phyloP scores from a whole-genome alignment of 148 eudicot genomes.

The Vaccinium corymbosum region DNA sequence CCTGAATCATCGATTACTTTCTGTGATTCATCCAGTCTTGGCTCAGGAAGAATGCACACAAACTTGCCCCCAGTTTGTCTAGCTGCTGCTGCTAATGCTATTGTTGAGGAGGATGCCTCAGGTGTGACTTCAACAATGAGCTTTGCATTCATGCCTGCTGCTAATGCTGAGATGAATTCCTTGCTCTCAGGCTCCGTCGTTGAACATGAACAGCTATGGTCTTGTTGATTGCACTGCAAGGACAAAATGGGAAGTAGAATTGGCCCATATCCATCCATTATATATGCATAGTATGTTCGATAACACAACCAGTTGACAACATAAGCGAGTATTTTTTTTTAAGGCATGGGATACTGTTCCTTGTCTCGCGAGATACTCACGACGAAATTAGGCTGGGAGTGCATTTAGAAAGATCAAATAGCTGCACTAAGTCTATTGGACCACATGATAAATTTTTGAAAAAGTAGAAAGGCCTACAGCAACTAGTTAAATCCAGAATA shows the following conservation, averaged over 20 bases:
- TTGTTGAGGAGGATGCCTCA: constrained; percentile 38
- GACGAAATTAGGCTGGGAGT: not conserved
- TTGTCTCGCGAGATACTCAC: not conserved
- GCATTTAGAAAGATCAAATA: not conserved
- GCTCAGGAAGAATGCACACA: constrained; percentile 39
- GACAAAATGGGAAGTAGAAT: not conserved
- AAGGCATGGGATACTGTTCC: not conserved
- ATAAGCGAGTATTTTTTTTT: not conserved
- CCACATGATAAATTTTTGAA: not conserved
- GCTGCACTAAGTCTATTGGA: not conserved
- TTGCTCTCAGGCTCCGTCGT: constrained; percentile 30
- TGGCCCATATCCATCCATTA: not conserved
- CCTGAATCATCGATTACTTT: constrained; percentile 31
- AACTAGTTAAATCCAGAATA: not conserved
- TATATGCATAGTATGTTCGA: not conserved
- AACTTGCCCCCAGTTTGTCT: constrained; percentile 46
- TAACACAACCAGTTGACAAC: not conserved
- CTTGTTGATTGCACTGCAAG: constrained; percentile 26
- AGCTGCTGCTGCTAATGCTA: constrained; percentile 53
- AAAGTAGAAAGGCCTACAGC: not conserved
- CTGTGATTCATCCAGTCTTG: constrained; percentile 22
- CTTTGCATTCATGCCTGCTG: constrained; percentile 46
- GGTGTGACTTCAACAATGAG: constrained; percentile 42
- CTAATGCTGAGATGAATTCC: constrained; percentile 44
- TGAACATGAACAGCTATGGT: constrained; percentile 11